A percentile compares a stretch with the other conserved stretches of the same genome.
Conservation (phyloP, 805 yeast species). For the Blastobotrys muscicola region DNA sequence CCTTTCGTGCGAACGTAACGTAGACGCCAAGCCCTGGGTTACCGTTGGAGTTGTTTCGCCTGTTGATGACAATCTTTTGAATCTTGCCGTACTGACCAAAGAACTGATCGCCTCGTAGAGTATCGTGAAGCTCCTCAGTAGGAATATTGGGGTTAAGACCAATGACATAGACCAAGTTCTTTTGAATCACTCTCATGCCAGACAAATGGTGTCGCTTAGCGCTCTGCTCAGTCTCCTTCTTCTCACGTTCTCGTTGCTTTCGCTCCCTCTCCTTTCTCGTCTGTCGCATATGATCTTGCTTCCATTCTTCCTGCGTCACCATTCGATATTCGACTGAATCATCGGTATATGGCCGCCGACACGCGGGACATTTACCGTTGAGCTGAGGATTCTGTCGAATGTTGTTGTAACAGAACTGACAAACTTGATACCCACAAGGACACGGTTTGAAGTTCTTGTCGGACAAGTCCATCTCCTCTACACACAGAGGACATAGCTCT, state of each 20-base stretch:
- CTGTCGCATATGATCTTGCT: constrained; percentile 67
- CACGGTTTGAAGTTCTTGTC: constrained; percentile 98
- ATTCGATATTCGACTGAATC: constrained; percentile 81
- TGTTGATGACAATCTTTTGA: constrained; percentile 85
- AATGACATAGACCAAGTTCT: constrained; percentile 90
- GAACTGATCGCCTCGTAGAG: constrained; percentile 80
- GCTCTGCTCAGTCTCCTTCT: constrained; percentile 73
- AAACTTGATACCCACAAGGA: constrained; percentile 97
- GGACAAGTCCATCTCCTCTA: constrained; percentile 94
- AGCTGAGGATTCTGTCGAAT: constrained; percentile 91
- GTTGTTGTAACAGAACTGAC: constrained; percentile 96
- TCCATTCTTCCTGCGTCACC: constrained; percentile 79
- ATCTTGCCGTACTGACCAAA: constrained; percentile 99
- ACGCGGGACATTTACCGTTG: constrained; percentile 95
- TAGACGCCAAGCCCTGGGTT: constrained; percentile 87
- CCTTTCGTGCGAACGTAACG: constrained; percentile 86
- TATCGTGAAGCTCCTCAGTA: constrained; percentile 74
- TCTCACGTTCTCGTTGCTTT: constrained; percentile 82
- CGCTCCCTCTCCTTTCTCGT: constrained; percentile 64
- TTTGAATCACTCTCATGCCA: constrained; percentile 97
- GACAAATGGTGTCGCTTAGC: constrained; percentile 81
- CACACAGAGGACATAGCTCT: constrained; percentile 84
- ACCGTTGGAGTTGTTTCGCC: constrained; percentile 47
- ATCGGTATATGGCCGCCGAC: constrained; percentile 90
- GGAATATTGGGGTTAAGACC: constrained; percentile 84